These are phyloP conservation scores for Scenedesmus sp. DNA, from an alignment of 163 green algal genomes.

Conservation along the genomic window DNA sequence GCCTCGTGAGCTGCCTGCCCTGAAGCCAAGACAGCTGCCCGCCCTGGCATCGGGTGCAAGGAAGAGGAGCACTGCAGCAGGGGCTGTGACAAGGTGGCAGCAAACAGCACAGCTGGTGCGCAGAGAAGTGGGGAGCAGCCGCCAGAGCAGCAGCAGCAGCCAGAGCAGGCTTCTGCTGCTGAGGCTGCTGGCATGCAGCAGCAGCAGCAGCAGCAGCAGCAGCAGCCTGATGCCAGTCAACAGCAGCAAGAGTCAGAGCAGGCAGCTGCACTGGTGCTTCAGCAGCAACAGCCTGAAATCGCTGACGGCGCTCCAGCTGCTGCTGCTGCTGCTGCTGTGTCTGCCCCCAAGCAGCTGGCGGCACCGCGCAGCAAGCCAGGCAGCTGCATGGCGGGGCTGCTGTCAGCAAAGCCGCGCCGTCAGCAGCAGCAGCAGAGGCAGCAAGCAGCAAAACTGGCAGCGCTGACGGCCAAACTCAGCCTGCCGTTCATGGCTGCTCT, in stretches of 20 bases:
- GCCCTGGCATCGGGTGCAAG: background rate
- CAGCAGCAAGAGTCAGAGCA: background rate
- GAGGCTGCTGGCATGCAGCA: background rate
- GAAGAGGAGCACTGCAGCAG: background rate
- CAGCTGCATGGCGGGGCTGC: slow-evolving; percentile 26
- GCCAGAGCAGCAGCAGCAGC: background rate
- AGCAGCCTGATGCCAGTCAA: background rate
- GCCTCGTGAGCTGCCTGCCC: background rate
- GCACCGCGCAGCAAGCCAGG: background rate
- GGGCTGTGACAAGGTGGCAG: background rate
- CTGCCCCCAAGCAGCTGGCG: background rate
- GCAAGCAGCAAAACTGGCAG: background rate
- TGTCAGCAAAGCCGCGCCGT: slow-evolving; percentile 20
- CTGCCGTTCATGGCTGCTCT: slow-evolving; percentile 1
- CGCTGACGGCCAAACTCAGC: slow-evolving; percentile 18
- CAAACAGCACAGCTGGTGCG: background rate
- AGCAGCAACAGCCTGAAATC: background rate
- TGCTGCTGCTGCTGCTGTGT: background rate
- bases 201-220: background rate
- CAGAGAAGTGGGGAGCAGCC: background rate
- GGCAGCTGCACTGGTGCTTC: background rate
- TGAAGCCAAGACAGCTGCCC: slow-evolving; percentile 3
- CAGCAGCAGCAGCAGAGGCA: background rate
- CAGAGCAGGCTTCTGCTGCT: background rate
- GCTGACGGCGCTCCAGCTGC: background rate